Evolutionary conservation across 768 basidiomycete species (phyloP).

Genomic region (Candolleomyces aberdarensis): DNA sequence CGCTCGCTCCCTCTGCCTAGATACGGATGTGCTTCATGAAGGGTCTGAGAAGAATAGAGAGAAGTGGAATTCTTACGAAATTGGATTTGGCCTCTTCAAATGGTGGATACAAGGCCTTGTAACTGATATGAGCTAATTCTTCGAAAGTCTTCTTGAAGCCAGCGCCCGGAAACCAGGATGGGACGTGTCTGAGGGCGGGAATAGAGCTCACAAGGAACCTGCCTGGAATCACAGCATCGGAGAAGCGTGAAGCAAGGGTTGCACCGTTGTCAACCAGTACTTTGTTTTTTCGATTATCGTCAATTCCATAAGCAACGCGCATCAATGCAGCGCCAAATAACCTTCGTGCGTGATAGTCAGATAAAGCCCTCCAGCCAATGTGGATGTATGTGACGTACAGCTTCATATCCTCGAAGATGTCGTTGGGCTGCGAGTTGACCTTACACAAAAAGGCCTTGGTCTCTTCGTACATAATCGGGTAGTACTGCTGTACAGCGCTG

Average conservation of each 20-base stretch:
- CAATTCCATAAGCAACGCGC: not conserved
- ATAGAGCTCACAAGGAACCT: constrained; percentile 3
- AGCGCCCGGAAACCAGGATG: constrained; percentile 5
- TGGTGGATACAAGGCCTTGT: not conserved
- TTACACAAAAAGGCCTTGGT: constrained; percentile 2
- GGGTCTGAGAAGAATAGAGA: not conserved
- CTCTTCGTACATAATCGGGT: constrained; percentile 6
- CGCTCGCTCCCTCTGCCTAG: not conserved
- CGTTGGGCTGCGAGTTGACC: constrained; percentile 3
- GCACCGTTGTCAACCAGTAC: not conserved
- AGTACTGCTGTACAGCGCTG: constrained; percentile 1
- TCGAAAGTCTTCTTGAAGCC: not conserved
- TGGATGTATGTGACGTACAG: not conserved
- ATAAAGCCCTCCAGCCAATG: too few species aligned
- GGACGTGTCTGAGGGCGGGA: constrained; percentile 5
- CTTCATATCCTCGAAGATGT: constrained; percentile 2
- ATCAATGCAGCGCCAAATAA: constrained; percentile 1
- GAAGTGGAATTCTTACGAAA: not conserved
- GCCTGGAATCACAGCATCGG: not conserved
- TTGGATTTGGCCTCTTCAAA: not conserved
- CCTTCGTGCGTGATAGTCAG: not conserved
- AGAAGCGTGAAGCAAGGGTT: not conserved
- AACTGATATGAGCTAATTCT: not conserved
- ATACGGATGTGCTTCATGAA: constrained; percentile 4
- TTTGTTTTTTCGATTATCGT: not conserved